phyloP scores from a whole-genome alignment of 805 yeast genomes.

The Lachancea kluyveri region DNA sequence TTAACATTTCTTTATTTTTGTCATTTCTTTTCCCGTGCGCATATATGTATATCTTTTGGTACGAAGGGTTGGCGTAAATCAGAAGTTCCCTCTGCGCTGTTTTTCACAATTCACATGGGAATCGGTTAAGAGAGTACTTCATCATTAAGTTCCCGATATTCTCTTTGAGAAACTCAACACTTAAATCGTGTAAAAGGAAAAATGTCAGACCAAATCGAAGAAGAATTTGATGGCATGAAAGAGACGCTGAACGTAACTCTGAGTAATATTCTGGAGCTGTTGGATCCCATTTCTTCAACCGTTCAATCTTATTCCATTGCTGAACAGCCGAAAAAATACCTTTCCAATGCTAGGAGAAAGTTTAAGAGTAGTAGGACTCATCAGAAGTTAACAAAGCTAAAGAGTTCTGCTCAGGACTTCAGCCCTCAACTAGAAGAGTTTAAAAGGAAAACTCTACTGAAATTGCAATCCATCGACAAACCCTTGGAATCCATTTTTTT shows the following conservation, averaged over 20 bases:
- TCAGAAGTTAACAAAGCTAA: slow-evolving; percentile 5
- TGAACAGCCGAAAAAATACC: slow-evolving; percentile 7
- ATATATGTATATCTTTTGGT: too few relatives aligned
- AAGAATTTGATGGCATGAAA: slow-evolving; percentile 5
- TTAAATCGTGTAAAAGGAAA: too few relatives aligned
- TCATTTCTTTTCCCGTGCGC: too few relatives aligned
- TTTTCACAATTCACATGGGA: too few relatives aligned
- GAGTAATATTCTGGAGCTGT: slow-evolving; percentile 20
- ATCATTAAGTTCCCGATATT: too few relatives aligned
- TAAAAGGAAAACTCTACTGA: slow-evolving; percentile 14
- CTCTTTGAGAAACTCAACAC: too few relatives aligned
- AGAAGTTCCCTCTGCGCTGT: too few relatives aligned
- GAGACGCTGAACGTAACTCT: slow-evolving; percentile 12
- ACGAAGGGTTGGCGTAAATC: too few relatives aligned
- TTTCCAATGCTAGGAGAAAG: slow-evolving; percentile 4
- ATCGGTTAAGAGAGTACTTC: too few relatives aligned
- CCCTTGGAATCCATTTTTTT: slow-evolving; percentile 29
- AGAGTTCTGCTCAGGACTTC: slow-evolving; percentile 11
- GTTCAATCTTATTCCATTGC: slow-evolving; percentile 12
- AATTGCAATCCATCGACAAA: slow-evolving; percentile 22
- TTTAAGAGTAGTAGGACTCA: slow-evolving; percentile 5
- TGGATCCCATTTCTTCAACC: slow-evolving; percentile 27
- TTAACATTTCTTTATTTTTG: too few relatives aligned
- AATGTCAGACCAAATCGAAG: slow-evolving; percentile 3
- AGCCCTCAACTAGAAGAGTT: slow-evolving; percentile 19